phyloP scores from a whole-genome alignment of 345 rosid species.

The Bretschneidera sinensis region DNA sequence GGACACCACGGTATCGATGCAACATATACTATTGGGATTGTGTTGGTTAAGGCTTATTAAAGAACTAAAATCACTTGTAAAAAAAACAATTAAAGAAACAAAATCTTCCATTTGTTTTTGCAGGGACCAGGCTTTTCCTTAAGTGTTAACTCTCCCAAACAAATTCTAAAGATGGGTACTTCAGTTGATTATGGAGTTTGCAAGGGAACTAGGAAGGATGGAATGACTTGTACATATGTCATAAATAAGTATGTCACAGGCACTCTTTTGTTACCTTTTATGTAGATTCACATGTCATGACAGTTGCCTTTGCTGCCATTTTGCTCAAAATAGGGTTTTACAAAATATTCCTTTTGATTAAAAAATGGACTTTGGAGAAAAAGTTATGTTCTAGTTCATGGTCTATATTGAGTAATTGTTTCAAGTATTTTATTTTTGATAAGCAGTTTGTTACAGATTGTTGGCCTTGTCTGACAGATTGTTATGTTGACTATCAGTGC shows the following conservation, averaged over 20 bases:
- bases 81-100: slow-evolving; percentile 4
- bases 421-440: too few relatives aligned
- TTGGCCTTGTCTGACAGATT: too few relatives aligned
- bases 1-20: slow-evolving; percentile 45
- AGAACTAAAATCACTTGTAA: too few relatives aligned
- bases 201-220: slow-evolving; percentile 73
- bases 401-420: not conserved
- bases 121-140: slow-evolving; percentile 73
- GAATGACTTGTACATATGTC: slow-evolving; percentile 58
- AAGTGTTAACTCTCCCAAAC: slow-evolving; percentile 58
- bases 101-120: slow-evolving; percentile 14
- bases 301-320: too few relatives aligned
- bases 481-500: too few relatives aligned
- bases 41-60: not conserved
- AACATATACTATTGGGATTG: not conserved
- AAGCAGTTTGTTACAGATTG: too few relatives aligned
- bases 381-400: not conserved
- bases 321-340: too few relatives aligned
- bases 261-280: not conserved
- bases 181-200: slow-evolving; percentile 89
- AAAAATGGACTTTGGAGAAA: not conserved
- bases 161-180: slow-evolving; percentile 70
- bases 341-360: too few relatives aligned
- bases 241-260: slow-evolving; percentile 60
- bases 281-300: not conserved